Conservation (phyloP, 176 grass and related monocot species). For the Avena insularis region DNA sequence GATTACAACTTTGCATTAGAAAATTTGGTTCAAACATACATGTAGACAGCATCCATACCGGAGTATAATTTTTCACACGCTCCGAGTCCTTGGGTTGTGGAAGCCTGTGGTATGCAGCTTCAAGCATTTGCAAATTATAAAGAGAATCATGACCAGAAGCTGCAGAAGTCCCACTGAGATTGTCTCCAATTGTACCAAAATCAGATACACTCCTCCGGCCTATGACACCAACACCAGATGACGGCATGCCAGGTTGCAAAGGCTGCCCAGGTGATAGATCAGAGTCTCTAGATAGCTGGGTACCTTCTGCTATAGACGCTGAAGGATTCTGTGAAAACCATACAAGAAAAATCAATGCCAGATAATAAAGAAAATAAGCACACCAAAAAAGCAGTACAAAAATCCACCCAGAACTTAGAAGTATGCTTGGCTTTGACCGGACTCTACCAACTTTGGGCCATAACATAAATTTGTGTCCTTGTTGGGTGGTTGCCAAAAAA, state of each 20-base stretch:
- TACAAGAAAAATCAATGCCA: conserved; percentile 24
- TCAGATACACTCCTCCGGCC: conserved; percentile 90
- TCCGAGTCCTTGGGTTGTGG: conserved; percentile 95
- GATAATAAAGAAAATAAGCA: conserved; percentile 6
- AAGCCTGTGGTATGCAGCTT: conserved; percentile 88
- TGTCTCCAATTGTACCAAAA: conserved; percentile 87
- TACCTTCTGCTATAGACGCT: conserved; percentile 62
- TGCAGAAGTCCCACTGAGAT: conserved; percentile 57
- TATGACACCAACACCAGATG: conserved; percentile 83
- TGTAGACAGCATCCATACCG: conserved; percentile 47
- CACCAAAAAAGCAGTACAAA: background rate
- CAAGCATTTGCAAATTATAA: conserved; percentile 92
- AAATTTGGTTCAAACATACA: conserved; percentile 3
- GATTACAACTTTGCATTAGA: conserved; percentile 35
- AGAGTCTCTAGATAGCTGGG: conserved; percentile 71
- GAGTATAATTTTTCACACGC: conserved; percentile 78
- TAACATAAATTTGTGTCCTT: background rate
- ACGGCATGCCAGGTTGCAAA: conserved; percentile 74
- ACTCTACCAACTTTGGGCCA: background rate
- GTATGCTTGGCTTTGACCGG: background rate
- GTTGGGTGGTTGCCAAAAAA: background rate
- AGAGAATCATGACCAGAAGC: conserved; percentile 72
- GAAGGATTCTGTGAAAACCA: conserved; percentile 54
- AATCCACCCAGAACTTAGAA: conserved; percentile 9
- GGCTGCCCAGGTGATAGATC: conserved; percentile 83